Evolutionary conservation across 805 yeast species (phyloP).

Genomic region (Myxozyma neotropica): DNA sequence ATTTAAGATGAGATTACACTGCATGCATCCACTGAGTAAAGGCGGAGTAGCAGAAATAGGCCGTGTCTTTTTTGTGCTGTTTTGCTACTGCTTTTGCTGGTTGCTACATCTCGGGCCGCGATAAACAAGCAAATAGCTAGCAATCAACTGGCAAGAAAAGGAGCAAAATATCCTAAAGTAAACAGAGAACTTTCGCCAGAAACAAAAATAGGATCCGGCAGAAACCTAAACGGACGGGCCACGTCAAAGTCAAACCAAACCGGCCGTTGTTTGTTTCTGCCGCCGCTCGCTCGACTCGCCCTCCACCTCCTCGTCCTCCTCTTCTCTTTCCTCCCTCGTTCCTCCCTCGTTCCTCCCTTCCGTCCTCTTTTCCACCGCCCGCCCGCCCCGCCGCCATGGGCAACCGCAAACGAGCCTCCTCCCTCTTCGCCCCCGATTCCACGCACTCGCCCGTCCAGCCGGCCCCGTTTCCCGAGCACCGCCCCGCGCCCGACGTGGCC

Average conservation of each 20-base stretch:
- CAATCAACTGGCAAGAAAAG: too few relatives aligned
- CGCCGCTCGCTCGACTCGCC: too few relatives aligned
- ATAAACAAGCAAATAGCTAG: too few relatives aligned
- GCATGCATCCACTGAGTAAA: too few relatives aligned
- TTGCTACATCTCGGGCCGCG: too few relatives aligned
- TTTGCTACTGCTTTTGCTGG: not conserved
- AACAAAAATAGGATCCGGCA: not conserved
- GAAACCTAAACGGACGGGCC: not conserved
- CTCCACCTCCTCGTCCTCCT: not conserved
- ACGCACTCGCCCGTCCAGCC: conserved; percentile 5
- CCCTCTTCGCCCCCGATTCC: conserved; percentile 8
- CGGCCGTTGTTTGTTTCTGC: not conserved
- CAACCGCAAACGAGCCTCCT: conserved; percentile 11
- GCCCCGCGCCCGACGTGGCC: not conserved
- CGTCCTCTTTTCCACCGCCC: not conserved
- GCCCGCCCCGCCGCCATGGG: too few relatives aligned
- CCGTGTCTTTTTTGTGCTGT: not conserved
- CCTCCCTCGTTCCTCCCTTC: too few relatives aligned
- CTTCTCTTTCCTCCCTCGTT: not conserved
- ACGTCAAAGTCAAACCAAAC: not conserved
- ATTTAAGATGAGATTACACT: too few relatives aligned
- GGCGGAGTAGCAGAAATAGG: too few relatives aligned
- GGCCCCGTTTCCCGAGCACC: not conserved
- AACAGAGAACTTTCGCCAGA: not conserved
- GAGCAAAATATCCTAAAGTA: too few relatives aligned